These are phyloP conservation scores for Aleurites moluccanus DNA, from an alignment of 441 rosid genomes.

Conservation along the genomic window DNA sequence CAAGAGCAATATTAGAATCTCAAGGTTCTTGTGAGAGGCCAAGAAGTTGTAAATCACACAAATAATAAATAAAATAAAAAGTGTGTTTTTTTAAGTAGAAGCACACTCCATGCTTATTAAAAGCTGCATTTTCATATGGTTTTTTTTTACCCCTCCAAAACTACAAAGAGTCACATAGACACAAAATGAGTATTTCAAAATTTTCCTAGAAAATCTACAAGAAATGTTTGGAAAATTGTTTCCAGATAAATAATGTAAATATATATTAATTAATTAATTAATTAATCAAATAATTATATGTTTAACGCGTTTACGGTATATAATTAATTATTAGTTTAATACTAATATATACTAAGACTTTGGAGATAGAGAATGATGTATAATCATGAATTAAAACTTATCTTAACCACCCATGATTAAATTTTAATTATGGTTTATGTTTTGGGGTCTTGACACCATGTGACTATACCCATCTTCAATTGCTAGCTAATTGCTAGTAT, in stretches of 20 bases:
- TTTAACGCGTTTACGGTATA: not conserved
- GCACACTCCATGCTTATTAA: constrained; percentile 1
- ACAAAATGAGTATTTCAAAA: not conserved
- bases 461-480: not conserved
- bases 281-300: not conserved
- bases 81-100: not conserved
- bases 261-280: not conserved
- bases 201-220: not conserved
- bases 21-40: constrained; percentile 6
- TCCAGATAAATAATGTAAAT: not conserved
- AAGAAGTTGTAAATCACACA: not conserved
- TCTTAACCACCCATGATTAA: constrained; percentile 19
- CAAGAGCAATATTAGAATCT: constrained; percentile 15
- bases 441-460: constrained; percentile 7
- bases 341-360: not conserved
- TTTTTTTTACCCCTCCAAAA: too few relatives aligned
- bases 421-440: not conserved
- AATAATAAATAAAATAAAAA: not conserved
- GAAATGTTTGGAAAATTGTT: constrained; percentile 9
- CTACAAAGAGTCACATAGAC: too few relatives aligned
- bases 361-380: not conserved
- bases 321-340: not conserved
- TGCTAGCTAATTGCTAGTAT: not conserved
- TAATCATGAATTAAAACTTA: not conserved
- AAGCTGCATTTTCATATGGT: not conserved